Conservation (phyloP, 2,329 filamentous ascomycete genomes). For the Ascosphaera aggregata region DNA sequence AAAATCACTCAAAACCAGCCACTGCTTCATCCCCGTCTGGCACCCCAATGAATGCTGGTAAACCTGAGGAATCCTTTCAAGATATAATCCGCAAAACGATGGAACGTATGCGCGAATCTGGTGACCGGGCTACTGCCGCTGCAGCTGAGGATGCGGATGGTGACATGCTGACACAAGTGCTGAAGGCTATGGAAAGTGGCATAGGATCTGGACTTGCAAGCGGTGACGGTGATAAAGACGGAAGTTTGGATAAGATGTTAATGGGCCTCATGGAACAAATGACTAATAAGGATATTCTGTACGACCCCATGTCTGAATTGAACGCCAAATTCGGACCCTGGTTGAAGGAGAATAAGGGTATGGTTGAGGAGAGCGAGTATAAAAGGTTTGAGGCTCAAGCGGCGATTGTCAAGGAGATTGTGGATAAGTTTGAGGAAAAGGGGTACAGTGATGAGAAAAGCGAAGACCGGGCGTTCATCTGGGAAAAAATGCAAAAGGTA, state of each 20-base stretch:
- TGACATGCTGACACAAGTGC: slow-evolving; percentile 74
- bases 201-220: slow-evolving; percentile 13
- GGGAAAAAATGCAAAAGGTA: slow-evolving; percentile 95
- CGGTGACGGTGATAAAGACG: slow-evolving; percentile 37
- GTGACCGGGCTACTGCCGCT: slow-evolving; percentile 57
- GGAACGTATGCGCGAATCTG: slow-evolving; percentile 84
- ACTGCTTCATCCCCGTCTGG: slow-evolving; percentile 8
- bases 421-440: slow-evolving; percentile 62
- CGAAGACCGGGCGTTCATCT: slow-evolving; percentile 71
- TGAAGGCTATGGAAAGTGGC: slow-evolving; percentile 62
- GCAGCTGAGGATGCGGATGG: slow-evolving; percentile 44
- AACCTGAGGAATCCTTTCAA: slow-evolving; percentile 49
- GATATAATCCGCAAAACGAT: slow-evolving; percentile 86
- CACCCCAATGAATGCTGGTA: slow-evolving; percentile 4
- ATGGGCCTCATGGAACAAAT: slow-evolving; percentile 98
- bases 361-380: slow-evolving; percentile 43
- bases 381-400: slow-evolving; percentile 65
- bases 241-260: slow-evolving; percentile 84
- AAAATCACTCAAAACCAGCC: slow-evolving; percentile 5
- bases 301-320: slow-evolving; percentile 96
- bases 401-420: slow-evolving; percentile 60
- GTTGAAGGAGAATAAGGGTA: slow-evolving; percentile 52
- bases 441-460: slow-evolving; percentile 64
- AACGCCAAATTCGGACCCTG: slow-evolving; percentile 79
- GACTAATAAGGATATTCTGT: slow-evolving; percentile 93